Conservation (phyloP, 2,329 filamentous ascomycete genomes). For the Venturia aucupariae region DNA sequence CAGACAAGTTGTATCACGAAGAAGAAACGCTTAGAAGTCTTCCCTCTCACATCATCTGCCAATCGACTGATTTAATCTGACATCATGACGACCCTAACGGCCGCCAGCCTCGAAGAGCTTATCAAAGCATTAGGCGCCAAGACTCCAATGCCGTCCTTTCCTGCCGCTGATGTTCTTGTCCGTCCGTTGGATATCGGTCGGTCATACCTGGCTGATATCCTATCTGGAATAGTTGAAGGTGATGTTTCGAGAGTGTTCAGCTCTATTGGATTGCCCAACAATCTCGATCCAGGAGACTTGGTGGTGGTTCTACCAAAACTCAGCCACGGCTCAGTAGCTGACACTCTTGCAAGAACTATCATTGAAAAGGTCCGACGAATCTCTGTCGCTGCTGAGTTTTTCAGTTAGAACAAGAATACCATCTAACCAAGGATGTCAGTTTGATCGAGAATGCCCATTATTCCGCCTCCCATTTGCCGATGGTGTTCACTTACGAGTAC, state of each 20-base stretch:
- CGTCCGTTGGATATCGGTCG: constrained; percentile 25
- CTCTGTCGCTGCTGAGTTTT: not conserved
- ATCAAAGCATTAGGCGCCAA: not conserved
- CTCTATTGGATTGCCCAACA: constrained; percentile 24
- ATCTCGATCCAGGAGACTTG: constrained; percentile 26
- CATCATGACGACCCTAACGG: not conserved
- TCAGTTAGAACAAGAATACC: not conserved
- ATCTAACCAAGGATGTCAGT: constrained; percentile 35
- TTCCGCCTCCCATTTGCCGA: constrained; percentile 52
- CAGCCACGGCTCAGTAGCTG: constrained; percentile 20
- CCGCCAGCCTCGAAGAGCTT: constrained; percentile 6
- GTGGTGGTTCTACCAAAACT: constrained; percentile 23
- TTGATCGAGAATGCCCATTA: constrained; percentile 53
- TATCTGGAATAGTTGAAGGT: constrained; percentile 18
- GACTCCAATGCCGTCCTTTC: not conserved
- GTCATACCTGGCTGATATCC: constrained; percentile 20
- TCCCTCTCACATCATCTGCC: not conserved
- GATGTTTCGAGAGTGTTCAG: constrained; percentile 20
- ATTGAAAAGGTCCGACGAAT: constrained; percentile 21
- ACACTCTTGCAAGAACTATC: constrained; percentile 18
- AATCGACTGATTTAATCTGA: not conserved
- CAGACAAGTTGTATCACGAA: not conserved
- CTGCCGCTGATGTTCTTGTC: constrained; percentile 15
- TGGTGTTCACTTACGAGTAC: constrained; percentile 60
- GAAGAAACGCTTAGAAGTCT: not conserved